Conservation (phyloP, 1,139 yeast species). For the Debaryomyces coudertii region DNA sequence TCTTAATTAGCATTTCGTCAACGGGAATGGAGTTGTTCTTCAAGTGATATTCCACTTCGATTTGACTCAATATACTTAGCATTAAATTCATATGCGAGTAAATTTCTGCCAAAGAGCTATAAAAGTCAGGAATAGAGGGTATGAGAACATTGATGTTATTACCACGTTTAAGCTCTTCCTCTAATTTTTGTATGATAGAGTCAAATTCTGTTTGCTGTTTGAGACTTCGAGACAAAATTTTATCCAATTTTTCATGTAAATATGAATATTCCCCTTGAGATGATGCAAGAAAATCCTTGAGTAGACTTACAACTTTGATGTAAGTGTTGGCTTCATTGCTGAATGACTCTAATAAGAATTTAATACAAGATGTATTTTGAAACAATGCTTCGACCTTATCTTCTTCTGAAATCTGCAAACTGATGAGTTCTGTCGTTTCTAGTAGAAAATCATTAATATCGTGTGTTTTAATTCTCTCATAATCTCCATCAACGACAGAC, state of each 20-base stretch:
- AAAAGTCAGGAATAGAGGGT: background rate
- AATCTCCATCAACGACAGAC: conserved; percentile 10
- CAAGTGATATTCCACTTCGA: background rate
- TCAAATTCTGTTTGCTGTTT: background rate
- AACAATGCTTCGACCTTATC: conserved; percentile 7
- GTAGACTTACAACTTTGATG: background rate
- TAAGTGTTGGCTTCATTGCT: background rate
- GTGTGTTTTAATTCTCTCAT: conserved; percentile 8
- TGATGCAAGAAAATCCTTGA: background rate
- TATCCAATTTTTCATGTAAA: background rate
- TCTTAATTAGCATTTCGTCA: background rate
- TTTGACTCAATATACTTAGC: background rate
- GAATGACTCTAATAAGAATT: conserved; percentile 4
- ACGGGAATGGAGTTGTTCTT: background rate
- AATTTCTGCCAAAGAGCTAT: background rate
- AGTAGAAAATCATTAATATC: conserved; percentile 9
- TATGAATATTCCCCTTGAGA: background rate
- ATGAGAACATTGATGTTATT: background rate
- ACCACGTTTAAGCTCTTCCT: background rate
- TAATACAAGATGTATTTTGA: conserved; percentile 9
- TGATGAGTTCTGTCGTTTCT: conserved; percentile 11
- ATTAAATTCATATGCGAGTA: background rate
- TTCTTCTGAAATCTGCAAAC: conserved; percentile 8
- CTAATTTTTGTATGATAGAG: background rate
- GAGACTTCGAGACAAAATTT: background rate